phyloP scores from a whole-genome alignment of 495 filamentous ascomycete species.

The Extremus antarcticus region DNA sequence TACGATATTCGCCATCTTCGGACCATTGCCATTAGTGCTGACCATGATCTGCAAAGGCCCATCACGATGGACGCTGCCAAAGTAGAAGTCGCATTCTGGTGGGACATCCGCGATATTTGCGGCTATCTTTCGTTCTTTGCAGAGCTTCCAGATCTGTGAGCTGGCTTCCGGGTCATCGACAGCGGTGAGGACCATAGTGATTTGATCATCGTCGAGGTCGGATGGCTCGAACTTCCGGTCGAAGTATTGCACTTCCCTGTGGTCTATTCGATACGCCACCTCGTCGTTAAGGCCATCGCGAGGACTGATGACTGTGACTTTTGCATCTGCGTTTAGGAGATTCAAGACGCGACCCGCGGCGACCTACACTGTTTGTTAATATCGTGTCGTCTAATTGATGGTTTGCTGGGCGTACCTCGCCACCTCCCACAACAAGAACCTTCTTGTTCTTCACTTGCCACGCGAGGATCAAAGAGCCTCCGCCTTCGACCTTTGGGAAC shows the following conservation, averaged over 20 bases:
- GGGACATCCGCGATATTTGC: constrained; percentile 97
- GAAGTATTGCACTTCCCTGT: constrained; percentile 62
- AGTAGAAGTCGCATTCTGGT: constrained; percentile 96
- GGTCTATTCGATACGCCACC: constrained; percentile 66
- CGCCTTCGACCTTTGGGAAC: constrained; percentile 74
- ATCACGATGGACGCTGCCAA: constrained; percentile 88
- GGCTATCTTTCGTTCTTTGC: constrained; percentile 70
- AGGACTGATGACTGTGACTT: constrained; percentile 75
- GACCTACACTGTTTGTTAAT: constrained; percentile 48
- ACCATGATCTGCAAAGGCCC: constrained; percentile 97
- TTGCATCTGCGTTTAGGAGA: constrained; percentile 86
- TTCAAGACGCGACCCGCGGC: constrained; percentile 88
- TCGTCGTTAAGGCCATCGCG: constrained; percentile 72
- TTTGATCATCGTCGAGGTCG: constrained; percentile 58
- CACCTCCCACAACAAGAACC: constrained; percentile 82
- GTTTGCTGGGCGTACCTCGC: constrained; percentile 52
- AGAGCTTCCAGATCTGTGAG: constrained; percentile 79
- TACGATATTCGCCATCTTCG: constrained; percentile 79
- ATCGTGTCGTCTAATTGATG: not conserved
- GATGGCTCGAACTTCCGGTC: constrained; percentile 70
- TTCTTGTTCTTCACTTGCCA: constrained; percentile 83
- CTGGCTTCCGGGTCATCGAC: constrained; percentile 86
- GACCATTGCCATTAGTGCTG: constrained; percentile 93
- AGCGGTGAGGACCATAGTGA: constrained; percentile 81
- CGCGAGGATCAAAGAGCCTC: constrained; percentile 84